Base-by-base conservation (phyloP, 345 rosid species). In the Salix purpurea region DNA sequence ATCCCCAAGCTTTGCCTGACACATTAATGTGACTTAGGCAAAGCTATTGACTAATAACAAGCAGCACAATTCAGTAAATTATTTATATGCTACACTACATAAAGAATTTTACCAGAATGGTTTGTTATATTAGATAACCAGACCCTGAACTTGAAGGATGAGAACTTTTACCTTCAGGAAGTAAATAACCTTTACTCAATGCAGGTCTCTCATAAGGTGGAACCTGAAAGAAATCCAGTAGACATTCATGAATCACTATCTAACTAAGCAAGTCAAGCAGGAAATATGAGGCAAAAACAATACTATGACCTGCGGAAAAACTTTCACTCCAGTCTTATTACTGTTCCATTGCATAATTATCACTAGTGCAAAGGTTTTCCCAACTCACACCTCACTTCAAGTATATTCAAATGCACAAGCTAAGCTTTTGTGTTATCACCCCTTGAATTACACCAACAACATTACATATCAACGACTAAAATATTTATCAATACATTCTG, bases 161-260 rank as follows among this genome's bases (percentile, higher is more conserved):
- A 66, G 71, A 76, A 73, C 36, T 11, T 56, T 80, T 74, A 90
- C 98, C 90, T 89, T 88, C 98, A 24, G 97, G 95, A 76, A 93
- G 88, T 74, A 93, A 70, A 84, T 86, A 93, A 32, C 98, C 97
- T 88, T 93, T 93, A 89, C 97, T 93, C 79, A 93, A 84, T 24
- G 98, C 95, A 48, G 97, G 98, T 80, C 98, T 91, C 89, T 93
- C 98, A 69, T 93, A 93, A 32, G 98, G 97, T 23, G 97, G 86
- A 77, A 87, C 90, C 97, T 93, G 88, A 21, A 80, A 67, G 67
- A 78, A 81, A 73, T 12, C 24, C 24, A 81, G 28, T 39, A 67
- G 48, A 73, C n/a, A 68, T 19, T 16, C 7, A 67, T 58, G 7
- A 67, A 44, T 58, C 60, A 65, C 32, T n/a, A 4, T 2, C 7